Conservation (phyloP, 1,139 yeast genomes). For the Citeromyces hawaiiensis region DNA sequence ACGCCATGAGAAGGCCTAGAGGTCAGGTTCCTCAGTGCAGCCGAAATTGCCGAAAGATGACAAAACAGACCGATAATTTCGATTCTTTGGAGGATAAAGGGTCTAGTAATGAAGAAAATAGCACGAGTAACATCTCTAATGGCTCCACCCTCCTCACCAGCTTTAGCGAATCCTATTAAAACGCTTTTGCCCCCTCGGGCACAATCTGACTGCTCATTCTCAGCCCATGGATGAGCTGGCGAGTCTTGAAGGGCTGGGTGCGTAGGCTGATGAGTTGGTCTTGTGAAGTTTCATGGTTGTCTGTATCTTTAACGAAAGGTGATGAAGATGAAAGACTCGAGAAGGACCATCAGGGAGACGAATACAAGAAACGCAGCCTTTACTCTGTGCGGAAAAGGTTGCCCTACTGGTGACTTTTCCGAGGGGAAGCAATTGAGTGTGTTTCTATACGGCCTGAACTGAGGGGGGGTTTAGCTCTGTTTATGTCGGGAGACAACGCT, state of each 20-base stretch:
- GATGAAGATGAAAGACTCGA: too few species aligned
- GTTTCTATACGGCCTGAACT: too few species aligned
- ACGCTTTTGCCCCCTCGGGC: neutral
- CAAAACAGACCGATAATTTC: conserved; percentile 27
- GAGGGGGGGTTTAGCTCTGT: too few species aligned
- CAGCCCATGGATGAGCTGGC: conserved; percentile 1
- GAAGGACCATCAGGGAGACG: too few species aligned
- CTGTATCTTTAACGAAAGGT: too few species aligned
- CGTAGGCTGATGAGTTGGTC: too few species aligned
- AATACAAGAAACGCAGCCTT: too few species aligned
- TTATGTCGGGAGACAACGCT: too few species aligned
- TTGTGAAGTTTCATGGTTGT: too few species aligned
- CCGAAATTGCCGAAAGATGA: conserved; percentile 82
- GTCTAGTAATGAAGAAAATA: neutral
- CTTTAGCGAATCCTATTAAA: neutral
- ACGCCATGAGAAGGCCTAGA: conserved; percentile 97
- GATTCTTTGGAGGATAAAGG: neutral
- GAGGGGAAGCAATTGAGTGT: too few species aligned
- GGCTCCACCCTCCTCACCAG: neutral
- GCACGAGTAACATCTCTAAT: neutral
- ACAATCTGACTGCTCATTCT: neutral
- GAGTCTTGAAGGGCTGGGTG: neutral
- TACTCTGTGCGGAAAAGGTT: too few species aligned
- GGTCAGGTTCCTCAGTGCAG: conserved; percentile 97
- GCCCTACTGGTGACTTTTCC: too few species aligned